phyloP scores from a whole-genome alignment of 768 basidiomycete genomes.

The Pleurotus djamor region DNA sequence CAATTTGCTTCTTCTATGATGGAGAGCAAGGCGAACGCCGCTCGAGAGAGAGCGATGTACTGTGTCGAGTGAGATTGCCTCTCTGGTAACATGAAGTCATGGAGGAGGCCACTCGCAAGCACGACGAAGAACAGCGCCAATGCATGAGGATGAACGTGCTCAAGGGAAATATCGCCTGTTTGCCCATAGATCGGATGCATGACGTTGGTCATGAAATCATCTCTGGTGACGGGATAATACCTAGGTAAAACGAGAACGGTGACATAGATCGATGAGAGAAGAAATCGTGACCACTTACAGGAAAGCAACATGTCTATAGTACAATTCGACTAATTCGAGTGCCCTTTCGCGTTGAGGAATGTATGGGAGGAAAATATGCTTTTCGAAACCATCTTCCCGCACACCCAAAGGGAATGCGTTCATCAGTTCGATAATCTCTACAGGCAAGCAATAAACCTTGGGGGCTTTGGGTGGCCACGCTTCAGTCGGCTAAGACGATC shows the following conservation, averaged over 20 bases:
- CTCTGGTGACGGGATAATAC: slow-evolving; percentile 40
- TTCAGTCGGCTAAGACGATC: slow-evolving; percentile 11
- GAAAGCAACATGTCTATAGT: slow-evolving; percentile 44
- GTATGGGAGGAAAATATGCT: slow-evolving; percentile 33
- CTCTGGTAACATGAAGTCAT: slow-evolving; percentile 33
- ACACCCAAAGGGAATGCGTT: slow-evolving; percentile 50
- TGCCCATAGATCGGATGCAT: slow-evolving; percentile 40
- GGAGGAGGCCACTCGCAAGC: slow-evolving; percentile 43
- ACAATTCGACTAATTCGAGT: slow-evolving; percentile 35
- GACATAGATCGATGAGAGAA: neutral
- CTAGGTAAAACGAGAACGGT: slow-evolving; percentile 21
- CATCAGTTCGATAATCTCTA: slow-evolving; percentile 40
- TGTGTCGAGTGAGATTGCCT: slow-evolving; percentile 29
- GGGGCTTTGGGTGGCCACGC: slow-evolving; percentile 10
- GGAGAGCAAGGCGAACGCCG: slow-evolving; percentile 43
- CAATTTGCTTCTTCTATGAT: slow-evolving; percentile 41
- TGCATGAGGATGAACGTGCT: slow-evolving; percentile 39
- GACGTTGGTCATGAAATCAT: slow-evolving; percentile 38
- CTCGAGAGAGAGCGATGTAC: slow-evolving; percentile 47
- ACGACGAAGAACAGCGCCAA: slow-evolving; percentile 53
- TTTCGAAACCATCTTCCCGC: slow-evolving; percentile 33
- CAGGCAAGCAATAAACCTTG: slow-evolving; percentile 32
- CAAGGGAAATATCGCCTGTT: slow-evolving; percentile 24
- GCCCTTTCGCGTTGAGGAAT: slow-evolving; percentile 38
- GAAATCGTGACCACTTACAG: slow-evolving; percentile 30